phyloP scores from a whole-genome alignment of 768 basidiomycete genomes.

The Suillus placidus region DNA sequence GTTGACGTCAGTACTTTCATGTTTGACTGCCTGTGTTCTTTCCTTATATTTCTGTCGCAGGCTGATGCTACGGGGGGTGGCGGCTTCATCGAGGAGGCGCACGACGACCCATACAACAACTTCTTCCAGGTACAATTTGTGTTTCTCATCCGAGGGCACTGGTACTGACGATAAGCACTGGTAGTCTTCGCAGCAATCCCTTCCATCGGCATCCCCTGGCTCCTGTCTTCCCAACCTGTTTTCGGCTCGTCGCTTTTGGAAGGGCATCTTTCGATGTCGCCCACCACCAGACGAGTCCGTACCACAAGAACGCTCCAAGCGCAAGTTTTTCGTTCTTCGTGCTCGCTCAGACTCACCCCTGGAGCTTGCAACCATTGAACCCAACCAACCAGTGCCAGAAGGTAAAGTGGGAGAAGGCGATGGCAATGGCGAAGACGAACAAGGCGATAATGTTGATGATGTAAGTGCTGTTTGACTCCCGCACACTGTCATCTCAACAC shows the following conservation, averaged over 20 bases:
- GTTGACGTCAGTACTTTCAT: neutral
- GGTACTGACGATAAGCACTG: neutral
- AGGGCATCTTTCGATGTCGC: neutral
- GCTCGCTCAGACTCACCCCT: too few species aligned
- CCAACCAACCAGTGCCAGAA: neutral
- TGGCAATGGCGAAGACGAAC: neutral
- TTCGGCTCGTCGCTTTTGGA: neutral
- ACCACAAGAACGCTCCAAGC: neutral
- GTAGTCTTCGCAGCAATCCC: neutral
- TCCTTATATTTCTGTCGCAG: neutral
- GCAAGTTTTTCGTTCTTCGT: neutral
- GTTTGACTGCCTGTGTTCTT: neutral
- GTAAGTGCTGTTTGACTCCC: neutral
- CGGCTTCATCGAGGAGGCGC: neutral
- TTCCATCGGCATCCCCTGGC: neutral
- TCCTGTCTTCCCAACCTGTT: neutral
- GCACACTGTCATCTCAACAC: neutral
- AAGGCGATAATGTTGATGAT: neutral
- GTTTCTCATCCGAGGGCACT: neutral
- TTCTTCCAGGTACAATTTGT: neutral
- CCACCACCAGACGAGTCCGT: neutral
- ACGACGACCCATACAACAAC: neutral
- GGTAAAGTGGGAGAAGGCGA: too few species aligned
- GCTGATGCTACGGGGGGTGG: neutral
- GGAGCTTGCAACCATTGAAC: neutral